phyloP scores from a whole-genome alignment of 106 monocot genomes.

The Narthecium ossifragum region DNA sequence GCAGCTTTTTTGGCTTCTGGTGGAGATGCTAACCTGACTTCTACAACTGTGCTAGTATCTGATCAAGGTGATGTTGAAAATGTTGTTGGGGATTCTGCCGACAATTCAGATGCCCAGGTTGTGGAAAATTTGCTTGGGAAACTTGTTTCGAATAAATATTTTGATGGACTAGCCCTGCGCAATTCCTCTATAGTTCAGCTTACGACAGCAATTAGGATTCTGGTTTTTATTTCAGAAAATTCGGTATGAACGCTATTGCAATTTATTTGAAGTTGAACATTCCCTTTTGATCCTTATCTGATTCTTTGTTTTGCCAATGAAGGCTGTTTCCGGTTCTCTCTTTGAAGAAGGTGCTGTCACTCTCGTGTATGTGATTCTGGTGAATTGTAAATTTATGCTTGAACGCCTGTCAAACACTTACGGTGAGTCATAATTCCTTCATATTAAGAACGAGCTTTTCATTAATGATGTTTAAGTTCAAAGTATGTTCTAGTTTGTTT shows the following conservation, averaged over 20 bases:
- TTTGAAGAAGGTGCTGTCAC: constrained; percentile 91
- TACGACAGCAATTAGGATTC: constrained; percentile 80
- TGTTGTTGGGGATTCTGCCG: constrained; percentile 63
- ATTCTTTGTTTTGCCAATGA: constrained; percentile 15
- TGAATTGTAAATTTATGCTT: constrained; percentile 88
- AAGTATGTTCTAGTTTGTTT: too few species aligned
- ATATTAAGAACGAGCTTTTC: too few species aligned
- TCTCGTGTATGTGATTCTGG: constrained; percentile 74
- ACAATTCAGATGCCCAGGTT: constrained; percentile 59
- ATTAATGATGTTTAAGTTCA: too few species aligned
- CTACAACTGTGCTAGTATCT: constrained; percentile 74
- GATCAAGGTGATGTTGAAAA: constrained; percentile 91
- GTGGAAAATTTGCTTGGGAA: constrained; percentile 94
- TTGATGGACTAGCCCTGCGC: constrained; percentile 64
- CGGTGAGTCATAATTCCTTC: constrained; percentile 32
- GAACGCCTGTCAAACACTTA: constrained; percentile 86
- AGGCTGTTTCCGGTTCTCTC: constrained; percentile 78
- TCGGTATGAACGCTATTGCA: too few species aligned
- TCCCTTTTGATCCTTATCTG: too few species aligned
- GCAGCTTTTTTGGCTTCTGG: constrained; percentile 97
- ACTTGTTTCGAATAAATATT: constrained; percentile 81
- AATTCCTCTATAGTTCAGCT: constrained; percentile 80
- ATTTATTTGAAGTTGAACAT: too few species aligned
- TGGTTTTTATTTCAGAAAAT: constrained; percentile 87
- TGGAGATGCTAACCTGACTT: constrained; percentile 88